Base-by-base conservation (phyloP, 2,329 filamentous ascomycete species). In the Venturia aucupariae region DNA sequence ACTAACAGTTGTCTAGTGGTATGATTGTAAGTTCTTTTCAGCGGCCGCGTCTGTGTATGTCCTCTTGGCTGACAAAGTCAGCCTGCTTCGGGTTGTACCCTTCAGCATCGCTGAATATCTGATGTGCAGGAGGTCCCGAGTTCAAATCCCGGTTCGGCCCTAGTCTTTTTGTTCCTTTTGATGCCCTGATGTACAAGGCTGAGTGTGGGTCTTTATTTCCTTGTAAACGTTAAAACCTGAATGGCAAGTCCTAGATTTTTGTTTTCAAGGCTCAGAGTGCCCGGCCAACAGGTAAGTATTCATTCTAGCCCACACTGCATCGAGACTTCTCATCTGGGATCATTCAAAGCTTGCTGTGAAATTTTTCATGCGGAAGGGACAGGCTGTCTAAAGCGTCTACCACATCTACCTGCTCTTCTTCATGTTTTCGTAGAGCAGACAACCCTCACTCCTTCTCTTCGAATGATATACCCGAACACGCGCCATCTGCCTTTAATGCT, bases 41-140 rank as follows among this genome's bases (percentile, higher is more conserved):
- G 22, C 2, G 11, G 8, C 5, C 8, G 1, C 24, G 8, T 3
- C 6, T 1, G 3, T 3, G 10, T 24, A 3, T 4, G 13, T 48
- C 7, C 44, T 48, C 44, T 22, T 48, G 44, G 22, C 44, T 48
- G 7, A 48, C 22, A 7, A 24, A 24, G 22, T 48, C 27, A 48
- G 44, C 51, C 51, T 55, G 51, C 51, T 55, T 55, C 51, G 51
- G 51, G 51, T 55, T 27, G 1, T 19, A 35, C 51, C 51, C 51
- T 32, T n/a, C 51, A 55, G 51, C 51, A 0, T 19, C 35, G 51
- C 51, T 55, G 51, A n/a, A 32, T n/a, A 35, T 35, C 30, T 35
- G 27, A 55, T 55, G 51, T 55, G 51, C 51, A 55, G 51, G 51
- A 55, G 51, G 51, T n/a, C 51, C 51, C 51, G 51, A 11, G 22